Base-by-base conservation (phyloP, 2,329 filamentous ascomycete genomes). In the Penicillium sp. region DNA sequence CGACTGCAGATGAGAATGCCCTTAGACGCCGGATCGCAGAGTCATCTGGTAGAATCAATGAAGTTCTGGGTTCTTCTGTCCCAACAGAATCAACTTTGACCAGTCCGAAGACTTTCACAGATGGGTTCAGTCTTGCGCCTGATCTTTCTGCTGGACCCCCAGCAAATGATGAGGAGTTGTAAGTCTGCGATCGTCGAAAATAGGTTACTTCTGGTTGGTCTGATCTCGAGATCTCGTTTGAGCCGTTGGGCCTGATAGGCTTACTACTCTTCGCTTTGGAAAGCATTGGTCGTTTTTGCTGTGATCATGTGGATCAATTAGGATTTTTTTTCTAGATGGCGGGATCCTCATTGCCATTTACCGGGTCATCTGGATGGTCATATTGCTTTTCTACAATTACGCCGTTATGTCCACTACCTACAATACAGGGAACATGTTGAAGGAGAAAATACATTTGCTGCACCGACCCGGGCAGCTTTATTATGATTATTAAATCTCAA, bases 21-120 rank as follows among this genome's bases (percentile, higher is more conserved):
- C 61, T 78, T 46, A 69, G 74, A 39, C 71, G 70, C 55, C 69
- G 77, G 35, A 71, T 79, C 39, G 75, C 74, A 6, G 72, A 70
- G 13, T 60, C 76, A 14, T 72, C 75, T 3, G 64, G 65, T 29
- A 69, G 73, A 9, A 75, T 78, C 50, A 73, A 69, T 42, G 74
- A 75, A 52, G 63, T 71, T 24, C 57, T 75, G 32, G 70, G 68
- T 20, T 58, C 60, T 50, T 53, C 55, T 31, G 42, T 58, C 39
- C 63, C 60, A 20, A 38, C 52, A 26, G 53, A 64, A 42, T 49
- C 59, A 37, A 24, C 50, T 13, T 51, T 42, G 10, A 32, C 55
- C 8, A 58, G 11, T 14, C 22, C 53, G 3, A 53, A 37, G 20
- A 51, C 61, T 22, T 64, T 69, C 44, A 64, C 61, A n/a, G 61